Base-by-base conservation (phyloP, 495 filamentous ascomycete genomes). In the Trichoderma virens region DNA sequence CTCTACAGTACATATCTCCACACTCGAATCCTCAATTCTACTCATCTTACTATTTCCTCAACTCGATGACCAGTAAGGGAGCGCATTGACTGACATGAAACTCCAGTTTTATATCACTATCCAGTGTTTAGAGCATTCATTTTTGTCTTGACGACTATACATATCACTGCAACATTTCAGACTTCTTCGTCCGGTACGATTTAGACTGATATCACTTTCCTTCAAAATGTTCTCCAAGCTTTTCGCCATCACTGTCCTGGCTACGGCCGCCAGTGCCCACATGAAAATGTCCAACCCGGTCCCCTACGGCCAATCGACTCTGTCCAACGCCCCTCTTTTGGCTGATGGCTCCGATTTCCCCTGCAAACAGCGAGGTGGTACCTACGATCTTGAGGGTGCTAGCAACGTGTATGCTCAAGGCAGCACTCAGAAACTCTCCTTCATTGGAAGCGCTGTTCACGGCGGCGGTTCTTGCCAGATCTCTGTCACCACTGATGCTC, bases 381-480 rank as follows among this genome's bases (percentile, higher is more conserved):
- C 70, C 59, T 81, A 79, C 65, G 72, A 69, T 6, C 70, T 68
- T 2, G 71, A 75, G 13, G 75, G 75, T 1, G 63, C 73, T n/a
- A 62, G 70, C 5, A 84, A 81, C 72, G 64, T 68, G 0, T 83
- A 85, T 76, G 67, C 73, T 0, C 72, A 86, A 18, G 88, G 87
- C 5, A 78, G 80, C 2, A 70, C 70, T 0, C 83, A 88, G 68
- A 63, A 67, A 0, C 73, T 91, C 5, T 68, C 70, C 18, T 87
- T 90, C 72, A 76, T 74, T 0, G 86, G 86, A 0, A 71, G 73
- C 9, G 93, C 92, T 0, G 85, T 85, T 8, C 93, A 97, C 72
- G 88, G 87, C 47, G 92, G 93, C 45, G 93, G 93, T 5, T 92
- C 89, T 5, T 96, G 92, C 75, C 93, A 97, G 70, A 74, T 97